Conservation (phyloP, 2,329 filamentous ascomycete species). For the Clarireedia paspali region DNA sequence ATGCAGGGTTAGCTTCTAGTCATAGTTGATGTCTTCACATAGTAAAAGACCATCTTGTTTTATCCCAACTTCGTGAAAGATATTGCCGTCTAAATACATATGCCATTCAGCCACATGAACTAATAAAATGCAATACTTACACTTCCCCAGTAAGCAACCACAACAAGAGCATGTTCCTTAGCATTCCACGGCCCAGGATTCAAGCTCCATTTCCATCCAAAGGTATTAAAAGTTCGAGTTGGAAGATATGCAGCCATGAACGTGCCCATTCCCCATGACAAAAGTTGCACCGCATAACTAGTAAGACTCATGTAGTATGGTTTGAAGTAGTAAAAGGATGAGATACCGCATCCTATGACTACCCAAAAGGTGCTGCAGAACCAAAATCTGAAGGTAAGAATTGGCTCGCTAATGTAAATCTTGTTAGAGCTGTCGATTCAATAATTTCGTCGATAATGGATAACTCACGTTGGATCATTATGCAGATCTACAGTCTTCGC, state of each 20-base stretch:
- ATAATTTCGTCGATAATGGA: not conserved
- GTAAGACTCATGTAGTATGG: conserved; percentile 25
- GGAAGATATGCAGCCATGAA: conserved; percentile 26
- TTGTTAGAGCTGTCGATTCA: not conserved
- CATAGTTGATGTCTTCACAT: conserved; percentile 43
- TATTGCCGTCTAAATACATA: too few relatives aligned
- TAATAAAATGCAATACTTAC: conserved; percentile 40
- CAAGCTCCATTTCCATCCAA: conserved; percentile 32
- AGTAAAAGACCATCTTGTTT: too few relatives aligned
- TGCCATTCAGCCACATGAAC: conserved; percentile 34
- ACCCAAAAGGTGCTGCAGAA: conserved; percentile 30
- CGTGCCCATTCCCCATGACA: conserved; percentile 29
- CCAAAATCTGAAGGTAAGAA: conserved; percentile 31
- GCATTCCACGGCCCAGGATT: conserved; percentile 62
- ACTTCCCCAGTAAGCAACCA: conserved; percentile 34
- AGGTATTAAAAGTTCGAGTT: conserved; percentile 18
- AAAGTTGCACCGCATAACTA: conserved; percentile 29
- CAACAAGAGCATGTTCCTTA: conserved; percentile 60
- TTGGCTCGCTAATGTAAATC: conserved; percentile 22
- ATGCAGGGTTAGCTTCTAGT: conserved; percentile 36
- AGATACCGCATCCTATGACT: conserved; percentile 25
- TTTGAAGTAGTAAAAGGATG: conserved; percentile 31
- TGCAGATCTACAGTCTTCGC: conserved; percentile 30
- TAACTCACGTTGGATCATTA: conserved; percentile 25
- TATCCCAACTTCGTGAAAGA: too few relatives aligned